These are phyloP conservation scores for Paraphysoderma sedebokerense DNA, from an alignment of 371 early-diverging fungal genomes.

Conservation along the genomic window DNA sequence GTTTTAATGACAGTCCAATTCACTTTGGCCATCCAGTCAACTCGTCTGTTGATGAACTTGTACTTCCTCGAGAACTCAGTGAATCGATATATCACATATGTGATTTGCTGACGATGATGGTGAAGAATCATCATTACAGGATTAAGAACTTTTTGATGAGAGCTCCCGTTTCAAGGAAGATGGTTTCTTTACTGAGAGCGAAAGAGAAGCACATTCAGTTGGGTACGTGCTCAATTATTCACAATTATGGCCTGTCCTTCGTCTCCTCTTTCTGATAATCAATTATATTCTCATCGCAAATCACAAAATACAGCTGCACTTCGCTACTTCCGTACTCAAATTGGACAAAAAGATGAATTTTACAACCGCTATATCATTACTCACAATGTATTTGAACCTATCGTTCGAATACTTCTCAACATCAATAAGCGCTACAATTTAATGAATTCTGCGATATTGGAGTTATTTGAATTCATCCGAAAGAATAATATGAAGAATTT, in stretches of 20 bases:
- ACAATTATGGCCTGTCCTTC: no score
- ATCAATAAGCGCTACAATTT: conserved; percentile 55
- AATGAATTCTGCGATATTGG: conserved; percentile 71
- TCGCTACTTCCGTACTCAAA: conserved; percentile 52
- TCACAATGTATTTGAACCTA: conserved; percentile 41
- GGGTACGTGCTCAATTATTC: no score
- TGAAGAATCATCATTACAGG: conserved; percentile 51
- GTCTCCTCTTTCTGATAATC: neutral
- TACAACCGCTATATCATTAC: conserved; percentile 47
- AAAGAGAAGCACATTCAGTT: conserved; percentile 48
- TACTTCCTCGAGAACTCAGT: no score
- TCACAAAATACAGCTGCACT: conserved; percentile 36
- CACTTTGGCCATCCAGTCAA: no score
- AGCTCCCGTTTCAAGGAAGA: conserved; percentile 34
- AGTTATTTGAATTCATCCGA: conserved; percentile 63
- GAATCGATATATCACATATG: no score
- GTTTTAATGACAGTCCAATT: no score
- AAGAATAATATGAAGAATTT: no score
- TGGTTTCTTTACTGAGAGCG: conserved; percentile 43
- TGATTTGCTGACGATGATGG: conserved; percentile 48
- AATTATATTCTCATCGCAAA: neutral
- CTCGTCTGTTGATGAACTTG: no score
- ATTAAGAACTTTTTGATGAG: conserved; percentile 54
- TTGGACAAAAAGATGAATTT: conserved; percentile 59
- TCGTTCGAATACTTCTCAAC: conserved; percentile 39